Percentiles rank a stretch among this genome's conserved stretches.
These are phyloP conservation scores for Sherardia arvensis DNA, from an alignment of 257 asterid genomes.

Conservation along the genomic window DNA sequence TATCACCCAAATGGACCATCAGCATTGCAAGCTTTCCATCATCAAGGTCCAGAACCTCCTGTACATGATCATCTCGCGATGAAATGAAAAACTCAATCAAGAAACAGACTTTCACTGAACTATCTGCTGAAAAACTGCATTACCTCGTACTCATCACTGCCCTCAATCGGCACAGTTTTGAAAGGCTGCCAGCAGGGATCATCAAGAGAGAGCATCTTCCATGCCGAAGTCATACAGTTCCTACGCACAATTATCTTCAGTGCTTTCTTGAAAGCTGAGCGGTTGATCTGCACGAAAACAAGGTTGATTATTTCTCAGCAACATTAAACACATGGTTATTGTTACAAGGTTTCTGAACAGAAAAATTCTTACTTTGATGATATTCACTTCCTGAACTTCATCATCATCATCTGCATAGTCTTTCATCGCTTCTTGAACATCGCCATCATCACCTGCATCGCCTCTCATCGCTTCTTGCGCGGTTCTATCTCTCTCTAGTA, in stretches of 20 bases:
- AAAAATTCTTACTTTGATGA: neutral
- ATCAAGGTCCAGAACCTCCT: constrained; percentile 20
- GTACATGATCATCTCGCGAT: too few species aligned
- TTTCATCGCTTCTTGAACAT: too few species aligned
- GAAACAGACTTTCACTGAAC: neutral
- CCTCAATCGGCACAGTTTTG: neutral
- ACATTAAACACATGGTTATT: neutral
- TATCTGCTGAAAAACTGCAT: too few species aligned
- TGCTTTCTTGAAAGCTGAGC: too few species aligned
- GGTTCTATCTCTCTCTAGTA: too few species aligned
- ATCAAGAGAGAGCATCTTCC: neutral
- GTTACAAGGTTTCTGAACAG: neutral
- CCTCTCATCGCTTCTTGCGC: too few species aligned
- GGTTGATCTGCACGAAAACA: too few species aligned
- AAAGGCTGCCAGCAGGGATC: constrained; percentile 24
- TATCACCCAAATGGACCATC: constrained; percentile 10
- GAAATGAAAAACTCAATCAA: neutral
- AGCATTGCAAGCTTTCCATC: constrained; percentile 16
- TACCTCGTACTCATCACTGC: neutral
- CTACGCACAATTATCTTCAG: too few species aligned
- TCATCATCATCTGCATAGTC: too few species aligned
- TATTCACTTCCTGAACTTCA: neutral
- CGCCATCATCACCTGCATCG: too few species aligned
- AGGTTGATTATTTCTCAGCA: too few species aligned
- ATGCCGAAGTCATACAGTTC: too few species aligned